phyloP scores from a whole-genome alignment of 208 protist genomes.

The Balamuthia mandrillaris region DNA sequence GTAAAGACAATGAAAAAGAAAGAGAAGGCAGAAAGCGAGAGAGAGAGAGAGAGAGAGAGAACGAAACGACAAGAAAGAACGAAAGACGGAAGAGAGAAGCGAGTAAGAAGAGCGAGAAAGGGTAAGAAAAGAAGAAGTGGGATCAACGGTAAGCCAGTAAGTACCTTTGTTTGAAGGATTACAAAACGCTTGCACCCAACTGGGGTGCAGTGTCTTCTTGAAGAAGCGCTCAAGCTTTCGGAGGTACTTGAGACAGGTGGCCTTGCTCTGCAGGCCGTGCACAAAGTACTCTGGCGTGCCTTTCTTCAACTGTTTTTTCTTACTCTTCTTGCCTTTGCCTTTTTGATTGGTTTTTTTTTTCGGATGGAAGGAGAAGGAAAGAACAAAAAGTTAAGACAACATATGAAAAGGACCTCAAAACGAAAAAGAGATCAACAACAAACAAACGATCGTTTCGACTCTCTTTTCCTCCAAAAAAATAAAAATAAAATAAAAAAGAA shows the following conservation, averaged over 20 bases:
- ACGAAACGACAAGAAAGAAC: too few species aligned
- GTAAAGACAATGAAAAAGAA: background rate
- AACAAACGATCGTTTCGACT: background rate
- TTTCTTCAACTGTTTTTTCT: background rate
- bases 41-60: too few species aligned
- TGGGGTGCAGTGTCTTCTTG: background rate
- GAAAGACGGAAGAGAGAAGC: too few species aligned
- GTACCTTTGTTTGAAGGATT: background rate
- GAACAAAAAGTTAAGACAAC: too few species aligned
- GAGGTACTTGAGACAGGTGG: too few species aligned
- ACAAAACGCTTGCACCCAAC: background rate
- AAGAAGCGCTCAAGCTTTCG: too few species aligned
- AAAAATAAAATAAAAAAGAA: too few species aligned
- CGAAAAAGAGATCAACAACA: background rate
- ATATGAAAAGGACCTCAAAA: background rate
- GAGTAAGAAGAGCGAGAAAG: too few species aligned
- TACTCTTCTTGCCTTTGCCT: too few species aligned
- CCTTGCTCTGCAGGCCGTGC: slow-evolving; percentile 21
- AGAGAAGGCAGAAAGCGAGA: too few species aligned
- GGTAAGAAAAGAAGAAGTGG: background rate
- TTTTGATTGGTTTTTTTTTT: too few species aligned
- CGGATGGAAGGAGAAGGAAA: too few species aligned
- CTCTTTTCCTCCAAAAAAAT: background rate
- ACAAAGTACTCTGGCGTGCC: slow-evolving; percentile 15
- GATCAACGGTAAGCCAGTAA: background rate